Evolutionary conservation across 352 stramenopile species (phyloP).

Genomic region (Phytophthora europaea): DNA sequence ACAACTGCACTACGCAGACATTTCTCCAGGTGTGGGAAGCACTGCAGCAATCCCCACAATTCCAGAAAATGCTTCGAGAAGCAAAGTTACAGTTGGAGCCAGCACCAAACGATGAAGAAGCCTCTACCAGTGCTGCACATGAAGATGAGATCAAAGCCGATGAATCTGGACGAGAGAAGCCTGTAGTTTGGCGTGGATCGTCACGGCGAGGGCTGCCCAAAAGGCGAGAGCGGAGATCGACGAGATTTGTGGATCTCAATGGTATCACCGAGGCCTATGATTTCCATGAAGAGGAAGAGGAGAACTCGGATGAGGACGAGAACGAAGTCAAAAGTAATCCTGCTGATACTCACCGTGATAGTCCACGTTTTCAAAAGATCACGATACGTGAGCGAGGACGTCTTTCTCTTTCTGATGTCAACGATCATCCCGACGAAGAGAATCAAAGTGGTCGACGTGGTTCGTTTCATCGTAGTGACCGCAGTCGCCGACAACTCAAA

Average conservation of each 20-base stretch:
- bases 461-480: conserved; percentile 23
- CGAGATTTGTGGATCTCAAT: conserved; percentile 58
- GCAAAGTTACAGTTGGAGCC: conserved; percentile 28
- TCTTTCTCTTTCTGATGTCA: conserved; percentile 36
- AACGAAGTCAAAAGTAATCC: conserved; percentile 8
- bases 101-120: conserved; percentile 3
- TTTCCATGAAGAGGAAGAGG: conserved; percentile 32
- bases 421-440: conserved; percentile 16
- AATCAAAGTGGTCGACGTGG: not conserved
- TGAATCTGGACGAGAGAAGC: conserved; percentile 4
- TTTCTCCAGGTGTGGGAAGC: conserved; percentile 63
- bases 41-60: conserved; percentile 58
- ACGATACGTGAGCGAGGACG: conserved; percentile 59
- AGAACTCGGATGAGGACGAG: conserved; percentile 30
- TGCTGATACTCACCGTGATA: conserved; percentile 15
- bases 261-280: conserved; percentile 68
- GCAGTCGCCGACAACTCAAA: conserved; percentile 19
- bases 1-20: conserved; percentile 54
- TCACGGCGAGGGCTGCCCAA: conserved; percentile 12
- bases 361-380: conserved; percentile 44
- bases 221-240: conserved; percentile 24
- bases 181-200: conserved; percentile 14
- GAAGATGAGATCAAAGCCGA: conserved; percentile 13
- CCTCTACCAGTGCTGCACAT: not conserved
- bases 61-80: conserved; percentile 46